Percentiles rank a stretch among this genome's conserved stretches.
These are phyloP conservation scores for Sporothrix variecibatus DNA, from an alignment of 2,329 filamentous ascomycete species.

Conservation along the genomic window DNA sequence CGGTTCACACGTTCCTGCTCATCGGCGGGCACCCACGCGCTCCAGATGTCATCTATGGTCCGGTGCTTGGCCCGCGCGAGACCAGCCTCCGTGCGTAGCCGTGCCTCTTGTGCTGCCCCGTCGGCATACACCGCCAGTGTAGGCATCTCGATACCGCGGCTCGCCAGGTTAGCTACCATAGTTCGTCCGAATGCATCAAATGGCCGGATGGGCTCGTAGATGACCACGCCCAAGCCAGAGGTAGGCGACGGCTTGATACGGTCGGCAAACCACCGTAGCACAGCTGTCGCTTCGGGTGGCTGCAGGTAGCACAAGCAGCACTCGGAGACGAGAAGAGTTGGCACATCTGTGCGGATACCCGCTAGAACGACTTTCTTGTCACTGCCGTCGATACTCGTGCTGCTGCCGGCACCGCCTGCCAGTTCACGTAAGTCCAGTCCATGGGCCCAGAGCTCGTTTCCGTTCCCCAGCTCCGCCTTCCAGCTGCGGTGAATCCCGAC, in stretches of 20 bases:
- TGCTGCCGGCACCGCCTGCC: slow-evolving; percentile 30
- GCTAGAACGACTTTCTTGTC: slow-evolving; percentile 34
- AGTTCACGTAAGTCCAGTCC: slow-evolving; percentile 71
- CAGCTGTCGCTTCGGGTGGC: slow-evolving; percentile 60
- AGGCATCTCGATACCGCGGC: slow-evolving; percentile 79
- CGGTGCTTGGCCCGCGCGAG: slow-evolving; percentile 53
- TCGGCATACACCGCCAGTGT: slow-evolving; percentile 74
- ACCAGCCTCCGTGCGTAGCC: slow-evolving; percentile 64
- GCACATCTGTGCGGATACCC: slow-evolving; percentile 58
- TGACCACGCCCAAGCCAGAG: slow-evolving; percentile 53
- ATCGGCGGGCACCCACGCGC: slow-evolving; percentile 65
- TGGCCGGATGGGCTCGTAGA: slow-evolving; percentile 89
- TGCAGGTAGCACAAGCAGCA: slow-evolving; percentile 92
- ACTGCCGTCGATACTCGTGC: neutral
- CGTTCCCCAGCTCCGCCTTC: slow-evolving; percentile 44
- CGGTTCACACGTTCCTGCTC: slow-evolving; percentile 80
- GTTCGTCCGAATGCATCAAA: slow-evolving; percentile 84
- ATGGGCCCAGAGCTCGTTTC: slow-evolving; percentile 57
- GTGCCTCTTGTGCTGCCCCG: slow-evolving; percentile 65
- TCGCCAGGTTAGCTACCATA: slow-evolving; percentile 87
- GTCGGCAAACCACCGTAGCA: slow-evolving; percentile 66
- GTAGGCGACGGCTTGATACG: slow-evolving; percentile 40
- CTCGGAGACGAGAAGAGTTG: slow-evolving; percentile 88
- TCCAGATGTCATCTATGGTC: slow-evolving; percentile 66
- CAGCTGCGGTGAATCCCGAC: slow-evolving; percentile 38